These are phyloP conservation scores for Trichoderma simmonsii DNA, from an alignment of 2,329 filamentous ascomycete genomes.

Conservation along the genomic window DNA sequence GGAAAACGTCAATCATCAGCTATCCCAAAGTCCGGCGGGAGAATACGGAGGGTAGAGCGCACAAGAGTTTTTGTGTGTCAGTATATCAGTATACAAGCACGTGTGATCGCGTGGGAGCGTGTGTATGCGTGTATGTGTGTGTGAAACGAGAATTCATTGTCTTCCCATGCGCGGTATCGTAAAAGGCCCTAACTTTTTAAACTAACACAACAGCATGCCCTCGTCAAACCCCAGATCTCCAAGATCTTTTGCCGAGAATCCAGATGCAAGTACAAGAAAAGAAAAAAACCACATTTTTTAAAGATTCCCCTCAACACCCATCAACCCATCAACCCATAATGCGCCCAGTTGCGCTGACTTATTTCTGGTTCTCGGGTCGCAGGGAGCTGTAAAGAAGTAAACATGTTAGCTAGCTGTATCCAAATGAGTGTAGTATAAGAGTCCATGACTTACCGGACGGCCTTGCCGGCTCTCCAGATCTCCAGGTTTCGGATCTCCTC, in stretches of 20 bases:
- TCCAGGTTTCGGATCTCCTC: constrained; percentile 96
- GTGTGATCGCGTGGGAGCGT: background rate
- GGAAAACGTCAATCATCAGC: background rate
- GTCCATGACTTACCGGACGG: constrained; percentile 67
- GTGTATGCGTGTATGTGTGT: background rate
- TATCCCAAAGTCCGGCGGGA: background rate
- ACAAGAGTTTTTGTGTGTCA: background rate
- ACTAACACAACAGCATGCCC: constrained; percentile 11
- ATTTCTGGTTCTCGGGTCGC: constrained; percentile 80
- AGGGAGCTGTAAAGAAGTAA: constrained; percentile 54
- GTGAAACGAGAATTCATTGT: constrained; percentile 7
- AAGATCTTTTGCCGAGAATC: constrained; percentile 10
- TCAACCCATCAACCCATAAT: background rate
- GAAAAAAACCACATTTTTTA: constrained; percentile 4
- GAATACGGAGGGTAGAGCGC: background rate
- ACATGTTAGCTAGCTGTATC: constrained; percentile 23
- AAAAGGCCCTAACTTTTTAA: constrained; percentile 17
- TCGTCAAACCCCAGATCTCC: constrained; percentile 16
- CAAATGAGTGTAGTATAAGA: background rate
- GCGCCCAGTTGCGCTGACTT: background rate
- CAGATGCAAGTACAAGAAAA: constrained; percentile 15
- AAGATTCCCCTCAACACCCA: background rate
- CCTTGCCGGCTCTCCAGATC: constrained; percentile 99
- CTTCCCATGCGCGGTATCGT: constrained; percentile 17
- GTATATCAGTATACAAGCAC: background rate